phyloP scores from a whole-genome alignment of 2,329 filamentous ascomycete species.

The Emericellopsis atlantica region DNA sequence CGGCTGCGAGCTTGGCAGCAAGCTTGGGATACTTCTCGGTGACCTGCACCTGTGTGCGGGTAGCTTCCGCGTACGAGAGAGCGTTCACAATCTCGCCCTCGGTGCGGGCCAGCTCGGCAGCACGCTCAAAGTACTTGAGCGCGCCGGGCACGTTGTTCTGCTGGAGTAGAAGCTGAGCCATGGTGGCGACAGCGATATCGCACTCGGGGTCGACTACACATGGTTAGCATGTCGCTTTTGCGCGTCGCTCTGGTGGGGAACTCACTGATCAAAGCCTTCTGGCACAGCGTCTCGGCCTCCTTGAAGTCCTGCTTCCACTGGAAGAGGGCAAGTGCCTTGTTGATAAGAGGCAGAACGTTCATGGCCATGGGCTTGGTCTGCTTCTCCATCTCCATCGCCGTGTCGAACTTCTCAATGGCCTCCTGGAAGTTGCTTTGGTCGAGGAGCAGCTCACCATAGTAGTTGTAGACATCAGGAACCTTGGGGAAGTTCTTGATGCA shows the following conservation, averaged over 20 bases:
- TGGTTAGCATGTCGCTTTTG: conserved; percentile 17
- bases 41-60: conserved; percentile 86
- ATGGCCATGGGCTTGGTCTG: conserved; percentile 86
- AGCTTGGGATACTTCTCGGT: conserved; percentile 78
- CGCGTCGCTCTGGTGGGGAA: conserved; percentile 8
- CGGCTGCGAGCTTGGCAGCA: conserved; percentile 48
- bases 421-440: conserved; percentile 95
- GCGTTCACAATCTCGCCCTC: conserved; percentile 95
- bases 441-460: conserved; percentile 92
- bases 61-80: conserved; percentile 92
- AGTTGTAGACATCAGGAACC: conserved; percentile 97
- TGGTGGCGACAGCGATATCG: conserved; percentile 95
- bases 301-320: conserved; percentile 97
- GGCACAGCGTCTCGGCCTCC: conserved; percentile 90
- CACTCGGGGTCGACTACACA: conserved; percentile 85
- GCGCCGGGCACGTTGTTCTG: conserved; percentile 95
- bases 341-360: conserved; percentile 95
- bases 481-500: conserved; percentile 98
- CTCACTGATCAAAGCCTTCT: conserved; percentile 94
- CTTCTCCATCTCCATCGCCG: conserved; percentile 97
- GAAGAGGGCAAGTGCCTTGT: conserved; percentile 94
- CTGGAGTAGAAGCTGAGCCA: conserved; percentile 94
- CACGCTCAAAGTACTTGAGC: conserved; percentile 92
- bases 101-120: conserved; percentile 85
- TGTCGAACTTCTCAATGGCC: conserved; percentile 96